Percentiles rank a stretch among this genome's conserved stretches.
Evolutionary conservation across 2,329 filamentous ascomycete genomes (phyloP).

Genomic region (Ceratocystis harringtonii): DNA sequence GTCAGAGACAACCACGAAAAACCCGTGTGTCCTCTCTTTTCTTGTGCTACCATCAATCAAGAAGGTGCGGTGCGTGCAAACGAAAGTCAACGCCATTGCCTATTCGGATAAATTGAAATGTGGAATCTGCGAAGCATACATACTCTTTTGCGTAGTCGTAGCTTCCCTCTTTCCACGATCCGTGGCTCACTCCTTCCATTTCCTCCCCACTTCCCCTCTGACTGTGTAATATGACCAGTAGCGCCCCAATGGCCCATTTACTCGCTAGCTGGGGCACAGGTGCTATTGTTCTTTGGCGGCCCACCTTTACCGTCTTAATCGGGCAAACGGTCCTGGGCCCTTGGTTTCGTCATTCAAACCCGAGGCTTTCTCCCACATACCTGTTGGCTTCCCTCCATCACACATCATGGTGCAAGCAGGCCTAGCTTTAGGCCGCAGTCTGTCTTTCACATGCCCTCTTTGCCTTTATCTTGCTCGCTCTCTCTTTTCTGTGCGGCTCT

Average conservation of each 20-base stretch:
- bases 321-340: background rate
- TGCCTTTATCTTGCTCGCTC: background rate
- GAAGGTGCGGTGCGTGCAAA: background rate
- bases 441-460: background rate
- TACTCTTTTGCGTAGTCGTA: background rate
- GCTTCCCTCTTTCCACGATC: background rate
- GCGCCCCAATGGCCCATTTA: background rate
- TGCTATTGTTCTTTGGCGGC: background rate
- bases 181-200: background rate
- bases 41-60: background rate
- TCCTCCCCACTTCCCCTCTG: background rate
- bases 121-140: background rate
- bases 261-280: background rate
- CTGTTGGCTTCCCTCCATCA: background rate
- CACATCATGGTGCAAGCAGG: too few relatives aligned
- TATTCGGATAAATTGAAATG: background rate
- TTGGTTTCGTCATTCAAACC: too few relatives aligned
- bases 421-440: background rate
- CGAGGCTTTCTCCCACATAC: background rate
- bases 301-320: background rate
- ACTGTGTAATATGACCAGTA: constrained; percentile 1
- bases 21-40: background rate
- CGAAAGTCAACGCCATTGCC: background rate
- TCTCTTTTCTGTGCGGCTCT: background rate
- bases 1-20: background rate